Base-by-base conservation (phyloP, 108 stramenopile genomes). In the Chaetoceros muelleri region DNA sequence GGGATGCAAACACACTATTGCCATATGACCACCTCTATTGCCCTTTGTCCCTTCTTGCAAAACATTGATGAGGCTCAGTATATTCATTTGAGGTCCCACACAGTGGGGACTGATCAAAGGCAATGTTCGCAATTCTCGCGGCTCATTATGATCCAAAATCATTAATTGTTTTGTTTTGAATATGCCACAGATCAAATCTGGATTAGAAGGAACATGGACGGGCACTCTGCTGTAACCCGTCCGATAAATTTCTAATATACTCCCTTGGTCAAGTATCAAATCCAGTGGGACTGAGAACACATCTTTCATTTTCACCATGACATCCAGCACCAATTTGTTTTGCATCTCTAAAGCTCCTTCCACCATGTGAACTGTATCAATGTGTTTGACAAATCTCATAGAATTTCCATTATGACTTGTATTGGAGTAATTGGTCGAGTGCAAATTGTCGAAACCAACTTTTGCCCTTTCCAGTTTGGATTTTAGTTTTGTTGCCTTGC, bases 341-440 rank as follows among this genome's bases (percentile, higher is more conserved):
- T 78, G 82, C 79, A 91, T 75, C 24, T 66, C 24, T 47, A 91
- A 54, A 10, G 90, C 85, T 22, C 90, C 90, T 75, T 85, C 82
- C 2, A 86, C 74, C 70, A 85, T 81, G 27, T 46, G 66, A 7
- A 85, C 81, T 58, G 85, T 84, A 55, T 85, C 84, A 7, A 53
- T n/a, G 57, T 81, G 78, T 28, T 46, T 61, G 26, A 40, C 61
- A 5, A 16, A 24, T 46, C 48, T 27, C 20, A 62, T 57, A 23
- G 20, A 44, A 28, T 56, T 52, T 28, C 48, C 53, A 25, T 61
- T 46, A 24, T 45, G 40, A 40, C 58, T 7, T 2, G 30, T 34
- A 27, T 30, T 31, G 24, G n/a, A 8, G 22, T 45, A 28, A 40
- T 40, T 5, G 13, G 8, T 5, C 5, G 34, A 40, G 13, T 31